A percentile compares a stretch with the other conserved stretches of the same genome.
These are phyloP conservation scores for Casaregolazyma suthepensis DNA, from an alignment of 1,139 yeast species.

Conservation along the genomic window DNA sequence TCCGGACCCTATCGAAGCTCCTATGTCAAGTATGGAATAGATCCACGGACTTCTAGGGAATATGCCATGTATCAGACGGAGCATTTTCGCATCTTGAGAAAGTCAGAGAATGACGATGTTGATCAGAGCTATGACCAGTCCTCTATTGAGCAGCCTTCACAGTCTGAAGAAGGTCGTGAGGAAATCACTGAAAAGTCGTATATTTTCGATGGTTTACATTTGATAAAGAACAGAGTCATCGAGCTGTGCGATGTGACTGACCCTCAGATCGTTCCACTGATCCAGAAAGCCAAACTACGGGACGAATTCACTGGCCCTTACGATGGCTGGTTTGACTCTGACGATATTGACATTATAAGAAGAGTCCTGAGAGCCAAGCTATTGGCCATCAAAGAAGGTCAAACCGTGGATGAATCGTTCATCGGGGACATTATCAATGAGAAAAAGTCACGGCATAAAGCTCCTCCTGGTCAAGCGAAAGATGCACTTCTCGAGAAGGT, in stretches of 20 bases:
- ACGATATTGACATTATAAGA: slow-evolving; percentile 59
- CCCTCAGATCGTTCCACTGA: slow-evolving; percentile 48
- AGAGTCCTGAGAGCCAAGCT: slow-evolving; percentile 64
- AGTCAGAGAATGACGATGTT: slow-evolving; percentile 23
- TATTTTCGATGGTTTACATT: slow-evolving; percentile 62
- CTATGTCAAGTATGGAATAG: slow-evolving; percentile 71
- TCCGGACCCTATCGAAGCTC: slow-evolving; percentile 96
- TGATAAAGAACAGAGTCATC: slow-evolving; percentile 66
- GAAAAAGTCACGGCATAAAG: slow-evolving; percentile 1
- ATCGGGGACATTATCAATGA: slow-evolving; percentile 4
- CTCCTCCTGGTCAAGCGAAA: neutral
- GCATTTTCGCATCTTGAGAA: slow-evolving; percentile 55
- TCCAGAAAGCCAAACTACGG: slow-evolving; percentile 37
- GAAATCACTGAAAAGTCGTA: slow-evolving; percentile 29
- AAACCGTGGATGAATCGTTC: slow-evolving; percentile 3
- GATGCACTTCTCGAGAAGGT: slow-evolving; percentile 6
- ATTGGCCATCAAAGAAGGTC: slow-evolving; percentile 27
- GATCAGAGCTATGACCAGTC: slow-evolving; percentile 5
- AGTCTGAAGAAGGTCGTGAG: neutral
- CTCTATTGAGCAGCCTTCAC: neutral
- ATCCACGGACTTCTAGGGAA: slow-evolving; percentile 55
- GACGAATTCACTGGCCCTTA: slow-evolving; percentile 29
- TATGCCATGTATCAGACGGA: slow-evolving; percentile 77
- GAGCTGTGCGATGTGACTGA: slow-evolving; percentile 82
- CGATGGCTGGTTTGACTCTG: slow-evolving; percentile 72